Base-by-base conservation (phyloP, 768 basidiomycete genomes). In the Auricularia sp. region DNA sequence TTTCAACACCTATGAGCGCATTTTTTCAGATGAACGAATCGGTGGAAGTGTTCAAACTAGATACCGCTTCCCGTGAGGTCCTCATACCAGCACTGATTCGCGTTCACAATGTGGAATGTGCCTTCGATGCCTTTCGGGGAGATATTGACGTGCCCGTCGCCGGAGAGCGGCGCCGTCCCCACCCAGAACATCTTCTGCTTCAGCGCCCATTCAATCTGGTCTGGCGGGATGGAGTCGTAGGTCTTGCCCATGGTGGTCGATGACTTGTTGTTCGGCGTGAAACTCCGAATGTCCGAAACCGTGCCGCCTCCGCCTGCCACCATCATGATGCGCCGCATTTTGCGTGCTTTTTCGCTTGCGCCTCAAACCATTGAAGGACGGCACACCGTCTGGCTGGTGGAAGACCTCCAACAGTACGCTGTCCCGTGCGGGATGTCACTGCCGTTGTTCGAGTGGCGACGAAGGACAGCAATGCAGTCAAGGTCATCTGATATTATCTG, bases 121-220 rank as follows among this genome's bases (percentile, higher is more conserved):
- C 83, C 66, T 21, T 51, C 47, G 21, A 51, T 18, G 47, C 63
- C 67, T 54, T 89, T 89, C 0, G 87, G 86, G 0, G 85, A 87
- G 29, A 89, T 71, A 67, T 89, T 89, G 56, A 90, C 79, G 61
- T 85, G 84, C 0, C 85, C 87, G 11, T 82, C 78, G 0, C 70
- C 71, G 7, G 74, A 76, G n/a, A 88, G 80, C 12, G 87, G 87
- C 0, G 86, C 84, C 2, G 84, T 82, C 0, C 84, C 86, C 11
- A 90, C 86, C 83, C 85, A 89, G 71, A 88, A 89, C 65, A 88
- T 76, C 63, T 87, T 79, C 72, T 89, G 87, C 65, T 80, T 76
- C 34, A 74, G 66, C 11, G 88, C 80, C 87, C 86, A 89, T 62
- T 78, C 74, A 23, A 81, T 69, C 21, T 83, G 75, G 63, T 80